Percentiles rank a stretch among this genome's conserved stretches.
phyloP scores from a whole-genome alignment of 305 asterid genomes.

The Andrographis paniculata region DNA sequence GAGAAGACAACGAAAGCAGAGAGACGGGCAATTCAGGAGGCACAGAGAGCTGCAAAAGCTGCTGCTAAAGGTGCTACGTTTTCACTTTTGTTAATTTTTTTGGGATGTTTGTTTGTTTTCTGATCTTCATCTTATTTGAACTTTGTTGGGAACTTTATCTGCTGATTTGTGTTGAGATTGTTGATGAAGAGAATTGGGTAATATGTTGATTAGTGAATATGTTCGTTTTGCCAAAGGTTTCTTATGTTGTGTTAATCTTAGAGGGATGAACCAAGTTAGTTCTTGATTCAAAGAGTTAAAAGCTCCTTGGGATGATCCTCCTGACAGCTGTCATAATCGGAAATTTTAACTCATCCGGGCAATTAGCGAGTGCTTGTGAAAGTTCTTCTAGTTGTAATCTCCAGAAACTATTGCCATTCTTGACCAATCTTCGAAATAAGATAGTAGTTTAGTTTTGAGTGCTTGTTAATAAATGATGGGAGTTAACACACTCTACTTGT shows the following conservation, averaged over 20 bases:
- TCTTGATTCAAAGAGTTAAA: too few relatives aligned
- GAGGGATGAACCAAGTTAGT: too few relatives aligned
- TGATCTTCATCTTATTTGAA: not conserved
- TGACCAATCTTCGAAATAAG: constrained; percentile 2
- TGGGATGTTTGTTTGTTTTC: constrained; percentile 4
- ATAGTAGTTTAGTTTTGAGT: not conserved
- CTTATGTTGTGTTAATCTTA: too few relatives aligned
- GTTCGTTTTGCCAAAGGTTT: too few relatives aligned
- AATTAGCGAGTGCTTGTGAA: not conserved
- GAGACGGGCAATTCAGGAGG: constrained; percentile 83
- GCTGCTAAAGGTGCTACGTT: constrained; percentile 42
- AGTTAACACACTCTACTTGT: not conserved
- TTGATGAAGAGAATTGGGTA: too few relatives aligned
- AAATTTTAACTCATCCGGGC: not conserved
- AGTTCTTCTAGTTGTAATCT: not conserved
- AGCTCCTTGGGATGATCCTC: too few relatives aligned
- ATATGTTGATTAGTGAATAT: too few relatives aligned
- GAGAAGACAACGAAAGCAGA: constrained; percentile 72
- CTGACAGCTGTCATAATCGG: too few relatives aligned
- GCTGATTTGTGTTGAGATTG: too few relatives aligned
- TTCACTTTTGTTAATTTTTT: constrained; percentile 3
- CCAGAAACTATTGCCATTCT: constrained; percentile 8
- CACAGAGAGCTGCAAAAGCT: constrained; percentile 78
- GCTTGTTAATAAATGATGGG: not conserved
- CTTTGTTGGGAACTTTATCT: not conserved